phyloP scores from a whole-genome alignment of 129 eudicot species.

The Helianthus tuberosus region DNA sequence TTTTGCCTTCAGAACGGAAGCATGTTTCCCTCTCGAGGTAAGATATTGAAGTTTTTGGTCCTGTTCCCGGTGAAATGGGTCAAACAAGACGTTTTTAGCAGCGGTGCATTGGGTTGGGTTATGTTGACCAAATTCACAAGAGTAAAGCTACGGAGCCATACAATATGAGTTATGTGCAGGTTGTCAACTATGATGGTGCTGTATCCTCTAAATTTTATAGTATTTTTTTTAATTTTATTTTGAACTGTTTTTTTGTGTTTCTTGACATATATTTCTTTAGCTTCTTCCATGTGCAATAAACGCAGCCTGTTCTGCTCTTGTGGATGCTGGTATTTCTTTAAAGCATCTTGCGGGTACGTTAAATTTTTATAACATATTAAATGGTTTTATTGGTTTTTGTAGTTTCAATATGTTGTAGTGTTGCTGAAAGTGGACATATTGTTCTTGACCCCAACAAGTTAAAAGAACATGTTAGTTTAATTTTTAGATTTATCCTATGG shows the following conservation, averaged over 20 bases:
- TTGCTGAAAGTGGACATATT: constrained; percentile 64
- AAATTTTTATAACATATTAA: not conserved
- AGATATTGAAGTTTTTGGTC: too few relatives aligned
- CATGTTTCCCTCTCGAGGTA: too few relatives aligned
- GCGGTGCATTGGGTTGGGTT: too few relatives aligned
- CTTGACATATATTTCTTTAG: constrained; percentile 58
- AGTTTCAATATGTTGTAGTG: constrained; percentile 82
- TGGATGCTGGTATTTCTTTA: constrained; percentile 87
- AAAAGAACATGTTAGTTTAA: constrained; percentile 71
- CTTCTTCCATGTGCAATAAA: constrained; percentile 94
- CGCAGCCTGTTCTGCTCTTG: constrained; percentile 91
- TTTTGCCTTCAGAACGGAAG: too few relatives aligned
- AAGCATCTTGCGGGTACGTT: constrained; percentile 82
- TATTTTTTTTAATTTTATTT: not conserved
- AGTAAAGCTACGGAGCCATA: too few relatives aligned
- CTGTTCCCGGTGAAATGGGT: too few relatives aligned
- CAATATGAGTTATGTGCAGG: constrained; percentile 75
- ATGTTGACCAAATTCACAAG: too few relatives aligned
- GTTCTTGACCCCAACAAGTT: constrained; percentile 72
- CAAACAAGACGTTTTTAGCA: too few relatives aligned
- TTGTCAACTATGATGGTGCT: constrained; percentile 95
- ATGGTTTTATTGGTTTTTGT: constrained; percentile 23
- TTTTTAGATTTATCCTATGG: not conserved
- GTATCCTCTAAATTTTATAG: constrained; percentile 60
- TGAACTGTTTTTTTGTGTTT: constrained; percentile 20